phyloP scores from a whole-genome alignment of 257 asterid genomes.

The Petunia secreta region DNA sequence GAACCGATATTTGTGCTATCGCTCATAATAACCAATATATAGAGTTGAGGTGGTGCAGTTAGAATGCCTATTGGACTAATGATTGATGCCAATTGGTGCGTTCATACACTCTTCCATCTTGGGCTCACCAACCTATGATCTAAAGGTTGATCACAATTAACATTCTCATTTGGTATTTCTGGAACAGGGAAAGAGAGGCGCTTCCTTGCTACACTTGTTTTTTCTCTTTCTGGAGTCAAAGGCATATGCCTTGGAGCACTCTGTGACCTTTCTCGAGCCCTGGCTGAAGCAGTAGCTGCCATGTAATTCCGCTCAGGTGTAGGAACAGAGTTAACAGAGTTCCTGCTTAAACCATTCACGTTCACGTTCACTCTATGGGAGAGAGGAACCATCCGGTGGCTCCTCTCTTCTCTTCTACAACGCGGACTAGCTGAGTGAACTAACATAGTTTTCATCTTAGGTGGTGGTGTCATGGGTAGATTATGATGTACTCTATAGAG shows the following conservation, averaged over 20 bases:
- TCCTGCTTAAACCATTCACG: constrained; percentile 22
- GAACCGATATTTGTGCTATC: too few relatives aligned
- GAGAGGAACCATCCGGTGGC: constrained; percentile 39
- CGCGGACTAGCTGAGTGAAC: constrained; percentile 46
- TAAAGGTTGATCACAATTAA: background rate
- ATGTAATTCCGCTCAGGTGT: constrained; percentile 47
- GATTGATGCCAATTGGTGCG: background rate
- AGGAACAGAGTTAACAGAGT: constrained; percentile 34
- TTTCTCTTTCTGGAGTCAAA: constrained; percentile 55
- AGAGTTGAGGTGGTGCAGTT: background rate
- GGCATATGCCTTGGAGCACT: constrained; percentile 68
- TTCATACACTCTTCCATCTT: background rate
- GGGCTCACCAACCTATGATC: background rate
- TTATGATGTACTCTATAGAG: constrained; percentile 26
- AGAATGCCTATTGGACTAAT: background rate
- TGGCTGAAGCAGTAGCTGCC: constrained; percentile 80
- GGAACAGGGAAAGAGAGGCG: constrained; percentile 52
- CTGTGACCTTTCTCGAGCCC: constrained; percentile 63
- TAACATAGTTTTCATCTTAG: constrained; percentile 40
- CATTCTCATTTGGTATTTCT: constrained; percentile 30
- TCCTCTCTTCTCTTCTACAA: constrained; percentile 30
- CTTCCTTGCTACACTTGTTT: constrained; percentile 48
- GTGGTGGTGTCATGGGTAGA: constrained; percentile 43
- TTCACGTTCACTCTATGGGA: constrained; percentile 39
- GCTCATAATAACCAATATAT: too few relatives aligned